Conservation (phyloP, 768 basidiomycete genomes). For the Paxillus rubicundulus region DNA sequence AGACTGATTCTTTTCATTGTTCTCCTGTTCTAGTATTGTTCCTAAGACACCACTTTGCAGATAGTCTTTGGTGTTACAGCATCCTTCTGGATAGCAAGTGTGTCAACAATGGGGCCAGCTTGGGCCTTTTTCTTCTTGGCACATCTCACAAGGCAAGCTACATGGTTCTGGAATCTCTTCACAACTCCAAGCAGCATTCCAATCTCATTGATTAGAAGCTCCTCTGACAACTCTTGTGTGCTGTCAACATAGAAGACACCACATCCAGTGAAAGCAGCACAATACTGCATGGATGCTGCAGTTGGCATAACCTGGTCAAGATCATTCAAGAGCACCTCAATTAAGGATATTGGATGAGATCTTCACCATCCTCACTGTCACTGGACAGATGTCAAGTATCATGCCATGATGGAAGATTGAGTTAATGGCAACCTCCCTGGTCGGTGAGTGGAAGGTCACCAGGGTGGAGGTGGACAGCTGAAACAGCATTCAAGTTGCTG, state of each 20-base stretch:
- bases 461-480: not conserved
- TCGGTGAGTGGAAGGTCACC: not conserved
- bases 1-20: no score
- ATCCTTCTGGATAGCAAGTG: not conserved
- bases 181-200: not conserved
- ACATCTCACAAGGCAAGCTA: not conserved
- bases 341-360: not conserved
- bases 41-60: no score
- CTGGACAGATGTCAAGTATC: not conserved
- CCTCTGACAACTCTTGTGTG: not conserved
- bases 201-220: not conserved
- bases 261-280: not conserved
- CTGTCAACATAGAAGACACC: not conserved
- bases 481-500: not conserved
- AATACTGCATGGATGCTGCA: not conserved
- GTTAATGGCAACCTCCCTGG: no score
- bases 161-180: not conserved
- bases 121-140: not conserved
- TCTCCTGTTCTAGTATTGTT: no score
- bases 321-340: not conserved
- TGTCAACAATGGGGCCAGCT: not conserved
- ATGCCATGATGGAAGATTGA: not conserved
- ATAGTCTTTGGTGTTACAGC: no score
- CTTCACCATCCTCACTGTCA: not conserved
- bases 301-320: not conserved